phyloP scores from a whole-genome alignment of 1,284 basidiomycete genomes.

The Irpex sp. region DNA sequence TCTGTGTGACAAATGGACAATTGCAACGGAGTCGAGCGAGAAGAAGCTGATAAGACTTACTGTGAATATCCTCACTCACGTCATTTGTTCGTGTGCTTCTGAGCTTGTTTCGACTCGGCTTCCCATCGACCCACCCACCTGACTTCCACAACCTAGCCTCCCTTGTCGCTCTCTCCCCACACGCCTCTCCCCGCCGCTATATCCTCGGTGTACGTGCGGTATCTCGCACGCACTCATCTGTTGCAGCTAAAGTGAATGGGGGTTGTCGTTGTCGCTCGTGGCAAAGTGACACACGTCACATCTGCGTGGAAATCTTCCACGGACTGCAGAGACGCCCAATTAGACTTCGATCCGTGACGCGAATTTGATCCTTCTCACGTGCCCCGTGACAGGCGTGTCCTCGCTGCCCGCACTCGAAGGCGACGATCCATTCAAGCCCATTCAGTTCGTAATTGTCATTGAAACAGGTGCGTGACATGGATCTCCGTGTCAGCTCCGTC shows the following conservation, averaged over 20 bases:
- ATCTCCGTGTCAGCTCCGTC: too few species aligned
- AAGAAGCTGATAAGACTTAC: neutral
- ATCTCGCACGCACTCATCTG: too few species aligned
- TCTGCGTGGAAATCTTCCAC: neutral
- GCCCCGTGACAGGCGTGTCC: neutral
- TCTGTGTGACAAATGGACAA: neutral
- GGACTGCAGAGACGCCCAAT: neutral
- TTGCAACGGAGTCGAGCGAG: neutral
- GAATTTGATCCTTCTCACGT: neutral
- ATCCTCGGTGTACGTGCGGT: neutral
- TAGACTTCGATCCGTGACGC: neutral
- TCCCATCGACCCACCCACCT: neutral
- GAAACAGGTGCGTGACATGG: too few species aligned
- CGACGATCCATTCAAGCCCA: neutral
- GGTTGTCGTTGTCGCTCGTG: neutral
- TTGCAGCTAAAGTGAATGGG: too few species aligned
- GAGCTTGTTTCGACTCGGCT: neutral
- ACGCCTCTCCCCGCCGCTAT: neutral
- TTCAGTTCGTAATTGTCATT: neutral
- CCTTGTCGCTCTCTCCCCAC: neutral
- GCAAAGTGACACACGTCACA: neutral
- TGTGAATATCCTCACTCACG: neutral
- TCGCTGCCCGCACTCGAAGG: too few species aligned
- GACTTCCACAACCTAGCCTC: neutral
- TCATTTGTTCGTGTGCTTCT: neutral